These are phyloP conservation scores for Pythium chondricola DNA, from an alignment of 352 stramenopile genomes.

Conservation along the genomic window DNA sequence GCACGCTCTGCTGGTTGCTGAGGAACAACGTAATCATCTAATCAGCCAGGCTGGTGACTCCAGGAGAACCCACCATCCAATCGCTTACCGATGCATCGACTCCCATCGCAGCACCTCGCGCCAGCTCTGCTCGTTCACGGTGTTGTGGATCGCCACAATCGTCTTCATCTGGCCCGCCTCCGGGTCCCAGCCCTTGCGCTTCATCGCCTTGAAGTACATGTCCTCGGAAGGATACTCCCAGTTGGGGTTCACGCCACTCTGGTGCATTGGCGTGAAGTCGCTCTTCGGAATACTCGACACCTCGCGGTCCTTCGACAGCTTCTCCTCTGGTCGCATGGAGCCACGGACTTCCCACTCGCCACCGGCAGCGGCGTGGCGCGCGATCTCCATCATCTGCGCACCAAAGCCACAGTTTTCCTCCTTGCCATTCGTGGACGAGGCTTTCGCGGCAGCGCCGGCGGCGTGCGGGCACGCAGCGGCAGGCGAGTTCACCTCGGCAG, in stretches of 20 bases:
- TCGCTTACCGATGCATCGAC: slow-evolving; percentile 21
- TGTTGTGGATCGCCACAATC: slow-evolving; percentile 97
- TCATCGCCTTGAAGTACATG: slow-evolving; percentile 98
- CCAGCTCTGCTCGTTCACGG: slow-evolving; percentile 96
- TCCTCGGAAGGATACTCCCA: slow-evolving; percentile 98
- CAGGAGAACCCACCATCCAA: too few relatives aligned
- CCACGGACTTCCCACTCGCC: slow-evolving; percentile 21
- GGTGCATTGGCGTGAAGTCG: slow-evolving; percentile 66
- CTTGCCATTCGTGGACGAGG: background rate
- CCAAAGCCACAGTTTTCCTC: slow-evolving; percentile 36
- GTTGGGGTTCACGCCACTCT: slow-evolving; percentile 38
- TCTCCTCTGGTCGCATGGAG: slow-evolving; percentile 13
- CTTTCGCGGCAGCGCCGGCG: too few relatives aligned
- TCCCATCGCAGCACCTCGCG: slow-evolving; percentile 91
- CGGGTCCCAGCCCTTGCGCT: slow-evolving; percentile 93
- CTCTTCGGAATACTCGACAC: slow-evolving; percentile 94
- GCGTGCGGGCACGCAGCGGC: slow-evolving; percentile 44
- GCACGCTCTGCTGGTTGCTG: slow-evolving; percentile 11
- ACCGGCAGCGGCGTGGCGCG: slow-evolving; percentile 29
- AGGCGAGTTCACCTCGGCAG: slow-evolving; percentile 59
- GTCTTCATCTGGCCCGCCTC: slow-evolving; percentile 90
- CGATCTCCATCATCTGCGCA: slow-evolving; percentile 51
- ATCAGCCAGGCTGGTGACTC: too few relatives aligned
- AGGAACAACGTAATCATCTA: too few relatives aligned
- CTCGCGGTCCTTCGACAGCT: slow-evolving; percentile 82